Percentiles rank a stretch among this genome's conserved stretches.
These are phyloP conservation scores for Leccinum holopus DNA, from an alignment of 1,284 basidiomycete species.

Conservation along the genomic window DNA sequence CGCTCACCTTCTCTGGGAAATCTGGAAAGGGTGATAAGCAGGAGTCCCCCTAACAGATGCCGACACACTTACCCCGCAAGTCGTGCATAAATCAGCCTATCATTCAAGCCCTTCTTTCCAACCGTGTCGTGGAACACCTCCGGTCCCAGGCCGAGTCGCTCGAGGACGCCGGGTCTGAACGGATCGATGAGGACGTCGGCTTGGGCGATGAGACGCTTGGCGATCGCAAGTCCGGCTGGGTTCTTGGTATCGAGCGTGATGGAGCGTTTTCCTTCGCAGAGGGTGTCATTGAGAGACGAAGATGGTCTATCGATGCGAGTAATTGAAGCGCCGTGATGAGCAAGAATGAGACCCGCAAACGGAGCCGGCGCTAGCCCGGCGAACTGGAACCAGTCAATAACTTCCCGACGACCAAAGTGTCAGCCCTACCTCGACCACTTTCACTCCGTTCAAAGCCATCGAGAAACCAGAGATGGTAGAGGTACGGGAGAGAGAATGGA, in stretches of 20 bases:
- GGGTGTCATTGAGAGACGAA: conserved; percentile 45
- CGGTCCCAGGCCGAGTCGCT: conserved; percentile 75
- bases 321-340: conserved; percentile 81
- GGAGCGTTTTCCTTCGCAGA: conserved; percentile 74
- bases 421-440: conserved; percentile 53
- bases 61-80: conserved; percentile 55
- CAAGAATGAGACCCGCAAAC: conserved; percentile 76
- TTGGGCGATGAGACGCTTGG: conserved; percentile 58
- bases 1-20: conserved; percentile 57
- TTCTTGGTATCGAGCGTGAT: conserved; percentile 67
- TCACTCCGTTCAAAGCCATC: conserved; percentile 55
- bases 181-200: conserved; percentile 84
- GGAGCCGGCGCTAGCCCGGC: conserved; percentile 84
- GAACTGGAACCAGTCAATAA: conserved; percentile 49
- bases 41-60: neutral
- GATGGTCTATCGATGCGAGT: conserved; percentile 69
- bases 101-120: conserved; percentile 51
- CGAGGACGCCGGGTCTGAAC: conserved; percentile 81
- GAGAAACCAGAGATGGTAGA: neutral
- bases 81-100: conserved; percentile 62
- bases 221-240: conserved; percentile 55
- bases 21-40: conserved; percentile 33
- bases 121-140: conserved; percentile 61
- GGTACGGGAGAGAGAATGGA: neutral
- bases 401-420: neutral